Evolutionary conservation across 495 filamentous ascomycete species (phyloP).

Genomic region (Zalerion maritima): DNA sequence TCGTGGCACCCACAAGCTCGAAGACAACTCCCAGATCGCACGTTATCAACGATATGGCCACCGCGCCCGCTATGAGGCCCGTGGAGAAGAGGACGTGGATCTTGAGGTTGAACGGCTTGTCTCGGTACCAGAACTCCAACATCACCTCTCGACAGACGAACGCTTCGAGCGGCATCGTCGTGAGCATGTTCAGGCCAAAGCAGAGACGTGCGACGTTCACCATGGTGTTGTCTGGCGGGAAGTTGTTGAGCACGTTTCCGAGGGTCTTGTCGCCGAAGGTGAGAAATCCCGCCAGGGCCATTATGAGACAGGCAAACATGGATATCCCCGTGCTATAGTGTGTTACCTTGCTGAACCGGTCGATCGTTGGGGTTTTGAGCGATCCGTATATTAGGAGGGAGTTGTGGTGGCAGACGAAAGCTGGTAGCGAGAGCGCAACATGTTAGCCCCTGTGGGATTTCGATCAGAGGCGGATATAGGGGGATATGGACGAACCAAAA

Average conservation of each 20-base stretch:
- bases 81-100: conserved; percentile 79
- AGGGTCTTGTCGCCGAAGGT: conserved; percentile 83
- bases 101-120: conserved; percentile 63
- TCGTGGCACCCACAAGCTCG: conserved; percentile 89
- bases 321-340: conserved; percentile 84
- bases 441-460: conserved; percentile 16
- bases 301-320: conserved; percentile 71
- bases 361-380: conserved; percentile 80
- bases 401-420: conserved; percentile 92
- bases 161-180: conserved; percentile 85
- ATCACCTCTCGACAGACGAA: conserved; percentile 97
- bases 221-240: conserved; percentile 74
- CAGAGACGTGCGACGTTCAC: conserved; percentile 89
- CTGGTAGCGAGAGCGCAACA: conserved; percentile 21
- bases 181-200: conserved; percentile 97
- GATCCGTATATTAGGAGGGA: conserved; percentile 95
- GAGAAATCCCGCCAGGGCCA: conserved; percentile 83
- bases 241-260: conserved; percentile 97
- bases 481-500: conserved; percentile 48
- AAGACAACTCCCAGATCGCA: conserved; percentile 91
- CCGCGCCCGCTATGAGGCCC: conserved; percentile 60
- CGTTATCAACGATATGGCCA: conserved; percentile 63
- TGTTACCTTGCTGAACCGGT: conserved; percentile 82
- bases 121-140: conserved; percentile 78
- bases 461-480: not conserved